Conservation (phyloP, 768 basidiomycete species). For the Termitomyces sp. region DNA sequence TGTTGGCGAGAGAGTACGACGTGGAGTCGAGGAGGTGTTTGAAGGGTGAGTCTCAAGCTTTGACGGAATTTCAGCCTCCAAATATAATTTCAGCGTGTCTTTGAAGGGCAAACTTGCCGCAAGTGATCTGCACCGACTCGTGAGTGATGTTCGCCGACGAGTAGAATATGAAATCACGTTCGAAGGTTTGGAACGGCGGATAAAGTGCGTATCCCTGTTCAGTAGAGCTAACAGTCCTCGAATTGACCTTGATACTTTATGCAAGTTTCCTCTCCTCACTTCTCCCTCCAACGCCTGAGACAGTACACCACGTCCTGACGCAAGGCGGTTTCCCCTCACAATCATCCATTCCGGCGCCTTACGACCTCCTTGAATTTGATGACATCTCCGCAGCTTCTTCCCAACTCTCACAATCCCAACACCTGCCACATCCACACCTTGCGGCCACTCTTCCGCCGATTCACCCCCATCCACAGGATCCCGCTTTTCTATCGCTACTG, state of each 20-base stretch:
- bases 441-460: slow-evolving; percentile 11
- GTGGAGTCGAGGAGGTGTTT: too few relatives aligned
- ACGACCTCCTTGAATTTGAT: slow-evolving; percentile 21
- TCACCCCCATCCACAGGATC: slow-evolving; percentile 26
- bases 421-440: slow-evolving; percentile 9
- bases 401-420: slow-evolving; percentile 11
- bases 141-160: slow-evolving; percentile 68
- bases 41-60: slow-evolving; percentile 45
- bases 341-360: slow-evolving; percentile 20
- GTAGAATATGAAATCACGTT: slow-evolving; percentile 70
- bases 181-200: slow-evolving; percentile 51
- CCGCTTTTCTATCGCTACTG: slow-evolving; percentile 58
- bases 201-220: slow-evolving; percentile 35
- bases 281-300: slow-evolving; percentile 69
- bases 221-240: background rate
- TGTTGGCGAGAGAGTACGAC: too few relatives aligned
- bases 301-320: slow-evolving; percentile 59
- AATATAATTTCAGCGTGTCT: slow-evolving; percentile 52
- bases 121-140: slow-evolving; percentile 60
- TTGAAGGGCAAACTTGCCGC: slow-evolving; percentile 70
- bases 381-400: slow-evolving; percentile 16
- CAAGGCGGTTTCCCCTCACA: slow-evolving; percentile 51
- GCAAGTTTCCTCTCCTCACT: slow-evolving; percentile 67
- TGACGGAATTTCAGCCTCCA: too few relatives aligned
- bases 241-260: background rate